Evolutionary conservation across 1,284 basidiomycete genomes (phyloP).

Genomic region (Laetiporus sulphureus): DNA sequence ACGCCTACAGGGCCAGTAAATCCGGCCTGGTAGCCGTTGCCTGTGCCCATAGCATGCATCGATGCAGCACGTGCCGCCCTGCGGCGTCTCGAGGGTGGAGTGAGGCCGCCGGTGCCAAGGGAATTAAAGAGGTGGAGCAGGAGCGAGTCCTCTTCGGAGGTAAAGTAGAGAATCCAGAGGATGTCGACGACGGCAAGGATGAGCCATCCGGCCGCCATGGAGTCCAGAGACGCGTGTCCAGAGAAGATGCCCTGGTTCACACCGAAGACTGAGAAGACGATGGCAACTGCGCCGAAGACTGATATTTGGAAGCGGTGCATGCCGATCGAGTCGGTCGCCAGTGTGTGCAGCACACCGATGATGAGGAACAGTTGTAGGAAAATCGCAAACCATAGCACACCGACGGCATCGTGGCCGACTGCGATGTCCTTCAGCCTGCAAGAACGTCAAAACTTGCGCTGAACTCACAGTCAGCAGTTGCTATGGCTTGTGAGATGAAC

Average conservation of each 20-base stretch:
- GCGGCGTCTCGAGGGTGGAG: conserved; percentile 68
- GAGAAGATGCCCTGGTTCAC: conserved; percentile 64
- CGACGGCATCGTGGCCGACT: conserved; percentile 46
- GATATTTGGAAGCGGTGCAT: conserved; percentile 87
- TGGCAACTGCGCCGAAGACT: conserved; percentile 78
- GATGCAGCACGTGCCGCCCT: conserved; percentile 46
- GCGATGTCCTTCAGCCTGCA: neutral
- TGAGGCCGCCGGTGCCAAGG: conserved; percentile 81
- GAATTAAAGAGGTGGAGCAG: conserved; percentile 80
- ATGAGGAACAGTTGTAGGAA: conserved; percentile 83
- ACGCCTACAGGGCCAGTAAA: conserved; percentile 30
- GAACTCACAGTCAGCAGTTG: conserved; percentile 56
- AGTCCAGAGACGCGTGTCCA: conserved; percentile 50
- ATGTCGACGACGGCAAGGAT: conserved; percentile 88
- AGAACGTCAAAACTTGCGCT: neutral
- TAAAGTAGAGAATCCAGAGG: conserved; percentile 94
- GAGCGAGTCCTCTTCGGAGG: conserved; percentile 90
- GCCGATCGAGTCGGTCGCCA: conserved; percentile 78
- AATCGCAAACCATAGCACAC: conserved; percentile 88
- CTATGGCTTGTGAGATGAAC: conserved; percentile 77
- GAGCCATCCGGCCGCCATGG: conserved; percentile 92
- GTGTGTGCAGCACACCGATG: conserved; percentile 72
- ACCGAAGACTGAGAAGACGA: conserved; percentile 84
- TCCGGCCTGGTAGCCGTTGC: conserved; percentile 60
- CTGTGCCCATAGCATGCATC: conserved; percentile 53